These are phyloP conservation scores for Cadophora gregata DNA, from an alignment of 2,329 filamentous ascomycete species.

Conservation along the genomic window DNA sequence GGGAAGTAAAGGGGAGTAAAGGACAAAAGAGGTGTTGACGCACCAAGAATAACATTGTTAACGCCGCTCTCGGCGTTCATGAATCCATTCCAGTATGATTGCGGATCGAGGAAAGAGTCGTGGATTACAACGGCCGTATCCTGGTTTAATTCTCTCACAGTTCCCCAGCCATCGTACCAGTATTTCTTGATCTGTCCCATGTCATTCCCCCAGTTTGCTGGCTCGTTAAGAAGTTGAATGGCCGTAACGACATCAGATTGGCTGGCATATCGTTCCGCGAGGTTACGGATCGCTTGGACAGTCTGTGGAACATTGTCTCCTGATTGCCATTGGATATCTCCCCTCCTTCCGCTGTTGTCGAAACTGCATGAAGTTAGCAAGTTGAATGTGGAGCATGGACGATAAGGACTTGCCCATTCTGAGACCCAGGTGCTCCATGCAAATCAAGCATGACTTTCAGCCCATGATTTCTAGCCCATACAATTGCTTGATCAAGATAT, in stretches of 20 bases:
- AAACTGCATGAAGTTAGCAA: constrained; percentile 58
- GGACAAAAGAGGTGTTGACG: not conserved
- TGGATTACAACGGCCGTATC: constrained; percentile 60
- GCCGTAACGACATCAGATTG: constrained; percentile 51
- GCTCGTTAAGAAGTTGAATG: constrained; percentile 53
- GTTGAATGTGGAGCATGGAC: not conserved
- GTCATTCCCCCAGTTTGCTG: constrained; percentile 46
- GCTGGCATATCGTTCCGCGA: constrained; percentile 48
- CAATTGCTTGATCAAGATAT: constrained; percentile 61
- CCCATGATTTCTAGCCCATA: constrained; percentile 62
- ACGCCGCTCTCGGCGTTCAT: constrained; percentile 55
- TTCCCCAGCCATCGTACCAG: constrained; percentile 59
- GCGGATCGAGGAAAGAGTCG: constrained; percentile 60
- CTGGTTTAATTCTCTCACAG: constrained; percentile 51
- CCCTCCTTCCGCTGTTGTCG: constrained; percentile 65
- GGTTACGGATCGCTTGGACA: constrained; percentile 46
- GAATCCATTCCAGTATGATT: constrained; percentile 65
- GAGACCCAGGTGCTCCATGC: constrained; percentile 68
- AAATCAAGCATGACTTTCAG: constrained; percentile 72
- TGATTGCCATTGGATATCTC: constrained; percentile 53
- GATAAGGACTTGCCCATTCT: constrained; percentile 42
- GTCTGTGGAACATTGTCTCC: constrained; percentile 49
- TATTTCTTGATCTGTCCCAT: constrained; percentile 46
- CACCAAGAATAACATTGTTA: constrained; percentile 47
- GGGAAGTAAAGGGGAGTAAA: too few species aligned